Percentiles rank a stretch among this genome's conserved stretches.
These are phyloP conservation scores for Rhodamnia argentea DNA, from an alignment of 345 rosid genomes.

Conservation along the genomic window DNA sequence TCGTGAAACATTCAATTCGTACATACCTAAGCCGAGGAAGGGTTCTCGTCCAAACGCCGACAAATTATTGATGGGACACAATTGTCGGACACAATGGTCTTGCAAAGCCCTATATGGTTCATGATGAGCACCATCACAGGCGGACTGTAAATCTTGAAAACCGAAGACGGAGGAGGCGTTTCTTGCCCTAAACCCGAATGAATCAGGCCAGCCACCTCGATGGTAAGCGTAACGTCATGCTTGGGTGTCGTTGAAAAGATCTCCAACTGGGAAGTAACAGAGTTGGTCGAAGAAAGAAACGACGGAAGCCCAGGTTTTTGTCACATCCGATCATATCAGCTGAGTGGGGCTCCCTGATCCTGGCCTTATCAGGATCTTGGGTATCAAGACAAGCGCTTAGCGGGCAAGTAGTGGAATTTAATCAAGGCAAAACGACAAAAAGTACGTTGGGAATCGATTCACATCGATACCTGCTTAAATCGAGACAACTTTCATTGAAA, in stretches of 20 bases:
- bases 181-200: background rate
- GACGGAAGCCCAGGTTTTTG: background rate
- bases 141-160: background rate
- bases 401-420: background rate
- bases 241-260: background rate
- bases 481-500: background rate
- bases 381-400: background rate
- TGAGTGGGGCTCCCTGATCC: background rate
- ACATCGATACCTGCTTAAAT: background rate
- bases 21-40: background rate
- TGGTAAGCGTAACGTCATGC: background rate
- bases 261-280: background rate
- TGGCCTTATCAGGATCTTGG: background rate
- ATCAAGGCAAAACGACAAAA: background rate
- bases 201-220: background rate
- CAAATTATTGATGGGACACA: background rate
- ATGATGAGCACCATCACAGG: background rate
- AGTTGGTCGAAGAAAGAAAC: background rate
- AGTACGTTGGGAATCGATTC: background rate
- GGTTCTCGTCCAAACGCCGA: background rate
- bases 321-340: background rate
- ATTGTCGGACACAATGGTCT: background rate
- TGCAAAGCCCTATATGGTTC: background rate
- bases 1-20: background rate
- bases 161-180: background rate